Percentiles rank a stretch among this genome's conserved stretches.
Conservation (phyloP, 139 green algal species). For the Chlorella vulgaris region DNA sequence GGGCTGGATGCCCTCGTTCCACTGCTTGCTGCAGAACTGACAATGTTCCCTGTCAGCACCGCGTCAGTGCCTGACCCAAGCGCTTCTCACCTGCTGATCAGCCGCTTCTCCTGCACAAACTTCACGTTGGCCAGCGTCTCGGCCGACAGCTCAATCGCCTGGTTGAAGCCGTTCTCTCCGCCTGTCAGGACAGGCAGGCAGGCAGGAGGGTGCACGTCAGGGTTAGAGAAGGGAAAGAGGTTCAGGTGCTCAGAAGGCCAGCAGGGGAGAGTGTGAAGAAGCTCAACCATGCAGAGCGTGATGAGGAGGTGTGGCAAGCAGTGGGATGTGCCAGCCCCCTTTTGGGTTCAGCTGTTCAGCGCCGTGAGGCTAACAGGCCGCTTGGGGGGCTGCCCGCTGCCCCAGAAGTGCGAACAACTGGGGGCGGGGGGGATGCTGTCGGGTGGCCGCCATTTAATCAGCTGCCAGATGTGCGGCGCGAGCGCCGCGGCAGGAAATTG, state of each 20-base stretch:
- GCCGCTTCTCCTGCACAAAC: slow-evolving; percentile 96
- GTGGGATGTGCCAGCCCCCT: slow-evolving; percentile 25
- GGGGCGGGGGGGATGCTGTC: slow-evolving; percentile 41
- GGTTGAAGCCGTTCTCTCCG: slow-evolving; percentile 98
- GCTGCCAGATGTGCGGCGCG: slow-evolving; percentile 50
- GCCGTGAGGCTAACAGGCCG: background rate
- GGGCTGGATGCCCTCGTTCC: background rate
- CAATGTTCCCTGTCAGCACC: background rate
- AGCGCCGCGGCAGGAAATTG: slow-evolving; percentile 68
- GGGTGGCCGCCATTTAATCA: slow-evolving; percentile 77
- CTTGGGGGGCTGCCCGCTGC: background rate
- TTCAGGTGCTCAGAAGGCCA: too few species aligned
- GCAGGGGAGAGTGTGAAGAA: too few species aligned
- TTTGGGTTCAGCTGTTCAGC: slow-evolving; percentile 5
- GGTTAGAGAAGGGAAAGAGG: too few species aligned
- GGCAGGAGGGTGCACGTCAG: background rate
- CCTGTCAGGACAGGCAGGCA: slow-evolving; percentile 49
- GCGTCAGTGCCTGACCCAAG: background rate
- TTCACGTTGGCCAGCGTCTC: slow-evolving; percentile 98
- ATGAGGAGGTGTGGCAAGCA: background rate
- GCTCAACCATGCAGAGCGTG: too few species aligned
- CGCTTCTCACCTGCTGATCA: slow-evolving; percentile 42
- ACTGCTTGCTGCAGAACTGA: too few species aligned
- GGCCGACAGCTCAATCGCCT: slow-evolving; percentile 97
- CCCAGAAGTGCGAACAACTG: slow-evolving; percentile 30